phyloP scores from a whole-genome alignment of 306 rosid species.

The Parietaria judaica region DNA sequence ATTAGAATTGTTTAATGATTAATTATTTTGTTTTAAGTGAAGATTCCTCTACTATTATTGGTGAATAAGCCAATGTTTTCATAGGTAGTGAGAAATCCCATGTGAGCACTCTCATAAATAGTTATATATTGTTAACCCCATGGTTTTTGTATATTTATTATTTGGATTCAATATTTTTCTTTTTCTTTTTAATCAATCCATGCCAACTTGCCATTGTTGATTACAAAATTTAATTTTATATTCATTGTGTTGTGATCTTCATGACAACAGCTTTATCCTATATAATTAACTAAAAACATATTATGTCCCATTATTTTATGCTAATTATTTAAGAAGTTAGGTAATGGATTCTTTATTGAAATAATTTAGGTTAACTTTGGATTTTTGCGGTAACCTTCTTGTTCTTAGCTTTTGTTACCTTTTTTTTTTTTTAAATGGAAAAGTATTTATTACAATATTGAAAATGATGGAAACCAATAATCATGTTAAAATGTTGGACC shows the following conservation, averaged over 20 bases:
- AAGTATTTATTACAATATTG: neutral
- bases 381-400: neutral
- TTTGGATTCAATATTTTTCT: neutral
- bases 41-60: slow-evolving; percentile 16
- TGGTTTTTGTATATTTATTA: too few relatives aligned
- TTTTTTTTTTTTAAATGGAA: neutral
- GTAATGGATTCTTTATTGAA: neutral
- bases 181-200: neutral
- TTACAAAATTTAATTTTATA: neutral
- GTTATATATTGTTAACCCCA: too few relatives aligned
- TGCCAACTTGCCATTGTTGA: slow-evolving; percentile 5
- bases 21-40: neutral
- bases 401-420: neutral
- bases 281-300: too few relatives aligned
- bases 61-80: neutral
- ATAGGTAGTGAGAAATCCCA: neutral
- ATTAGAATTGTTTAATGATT: neutral
- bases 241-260: neutral
- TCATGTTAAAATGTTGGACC: neutral
- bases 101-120: slow-evolving; percentile 1
- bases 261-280: too few relatives aligned
- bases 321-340: neutral
- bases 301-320: neutral
- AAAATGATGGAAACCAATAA: neutral
- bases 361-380: neutral